These are phyloP conservation scores for Symmetrospora coprosmae DNA, from an alignment of 768 basidiomycete species.

Conservation along the genomic window DNA sequence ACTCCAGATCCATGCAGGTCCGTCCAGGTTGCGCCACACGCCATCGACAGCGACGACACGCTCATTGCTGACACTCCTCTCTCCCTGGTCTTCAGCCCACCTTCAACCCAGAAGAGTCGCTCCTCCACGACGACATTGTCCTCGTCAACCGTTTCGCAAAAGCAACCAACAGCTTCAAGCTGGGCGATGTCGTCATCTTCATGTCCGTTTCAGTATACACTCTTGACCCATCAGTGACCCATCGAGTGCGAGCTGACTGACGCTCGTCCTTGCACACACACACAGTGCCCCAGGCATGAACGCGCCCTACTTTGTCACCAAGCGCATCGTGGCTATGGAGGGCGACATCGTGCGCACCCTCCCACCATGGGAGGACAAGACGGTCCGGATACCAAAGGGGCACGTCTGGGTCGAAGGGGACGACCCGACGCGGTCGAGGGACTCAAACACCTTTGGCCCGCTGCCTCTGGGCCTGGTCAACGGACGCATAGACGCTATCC, in stretches of 20 bases:
- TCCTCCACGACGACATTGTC: constrained; percentile 29
- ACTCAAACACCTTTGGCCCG: constrained; percentile 30
- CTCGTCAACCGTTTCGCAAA: constrained; percentile 28
- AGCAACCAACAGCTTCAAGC: constrained; percentile 6
- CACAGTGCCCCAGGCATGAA: constrained; percentile 13
- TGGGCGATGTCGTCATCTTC: constrained; percentile 32
- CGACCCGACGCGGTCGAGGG: constrained; percentile 29
- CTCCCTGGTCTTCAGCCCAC: constrained; percentile 31
- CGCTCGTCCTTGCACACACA: background rate
- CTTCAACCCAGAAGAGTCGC: constrained; percentile 31
- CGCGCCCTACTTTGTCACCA: constrained; percentile 25
- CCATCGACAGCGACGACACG: too few species aligned
- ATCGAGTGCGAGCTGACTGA: background rate
- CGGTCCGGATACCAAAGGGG: constrained; percentile 16
- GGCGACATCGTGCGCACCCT: constrained; percentile 28
- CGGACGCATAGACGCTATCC: constrained; percentile 2
- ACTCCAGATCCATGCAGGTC: too few species aligned
- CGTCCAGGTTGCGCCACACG: too few species aligned
- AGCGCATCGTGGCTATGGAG: constrained; percentile 32
- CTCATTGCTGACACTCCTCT: too few species aligned
- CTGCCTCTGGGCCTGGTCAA: constrained; percentile 21
- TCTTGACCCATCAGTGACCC: background rate
- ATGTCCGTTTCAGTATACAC: constrained; percentile 18
- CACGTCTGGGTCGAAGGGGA: constrained; percentile 32
- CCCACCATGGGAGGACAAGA: constrained; percentile 22